Conservation (phyloP, 2,329 filamentous ascomycete genomes). For the Alternaria arborescens region DNA sequence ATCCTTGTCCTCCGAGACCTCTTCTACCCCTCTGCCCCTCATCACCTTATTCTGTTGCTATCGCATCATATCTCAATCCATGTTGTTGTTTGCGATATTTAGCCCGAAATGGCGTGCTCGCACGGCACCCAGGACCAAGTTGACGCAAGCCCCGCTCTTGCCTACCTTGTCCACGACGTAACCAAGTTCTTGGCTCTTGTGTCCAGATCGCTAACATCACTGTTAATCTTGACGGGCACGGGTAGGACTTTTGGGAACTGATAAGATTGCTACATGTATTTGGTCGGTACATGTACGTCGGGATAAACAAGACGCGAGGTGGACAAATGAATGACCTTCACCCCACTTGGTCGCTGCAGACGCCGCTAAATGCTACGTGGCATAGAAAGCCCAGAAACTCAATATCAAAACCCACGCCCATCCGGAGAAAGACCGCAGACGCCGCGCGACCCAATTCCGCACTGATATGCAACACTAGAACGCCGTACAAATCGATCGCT, state of each 20-base stretch:
- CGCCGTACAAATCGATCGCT: constrained; percentile 2
- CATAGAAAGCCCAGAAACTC: constrained; percentile 1
- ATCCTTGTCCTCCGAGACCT: constrained; percentile 21
- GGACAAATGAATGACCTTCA: neutral
- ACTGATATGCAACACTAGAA: neutral
- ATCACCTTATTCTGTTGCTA: constrained; percentile 5
- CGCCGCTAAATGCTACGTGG: constrained; percentile 3
- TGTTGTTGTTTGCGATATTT: constrained; percentile 37
- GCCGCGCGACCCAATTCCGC: constrained; percentile 1
- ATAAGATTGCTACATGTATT: constrained; percentile 2
- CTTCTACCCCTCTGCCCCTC: constrained; percentile 18
- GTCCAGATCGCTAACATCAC: neutral
- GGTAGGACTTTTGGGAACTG: neutral
- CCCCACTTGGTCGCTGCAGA: constrained; percentile 17
- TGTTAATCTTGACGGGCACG: neutral
- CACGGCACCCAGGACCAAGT: constrained; percentile 7
- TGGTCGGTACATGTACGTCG: constrained; percentile 7
- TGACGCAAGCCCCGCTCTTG: constrained; percentile 15
- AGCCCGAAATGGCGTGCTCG: constrained; percentile 44
- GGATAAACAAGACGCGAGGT: constrained; percentile 15
- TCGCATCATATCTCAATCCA: constrained; percentile 23
- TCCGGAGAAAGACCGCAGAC: neutral
- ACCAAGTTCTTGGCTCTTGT: neutral
- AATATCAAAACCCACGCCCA: neutral
- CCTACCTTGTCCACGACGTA: neutral